Conservation (phyloP, 352 stramenopile genomes). For the Phytopythium litorale region DNA sequence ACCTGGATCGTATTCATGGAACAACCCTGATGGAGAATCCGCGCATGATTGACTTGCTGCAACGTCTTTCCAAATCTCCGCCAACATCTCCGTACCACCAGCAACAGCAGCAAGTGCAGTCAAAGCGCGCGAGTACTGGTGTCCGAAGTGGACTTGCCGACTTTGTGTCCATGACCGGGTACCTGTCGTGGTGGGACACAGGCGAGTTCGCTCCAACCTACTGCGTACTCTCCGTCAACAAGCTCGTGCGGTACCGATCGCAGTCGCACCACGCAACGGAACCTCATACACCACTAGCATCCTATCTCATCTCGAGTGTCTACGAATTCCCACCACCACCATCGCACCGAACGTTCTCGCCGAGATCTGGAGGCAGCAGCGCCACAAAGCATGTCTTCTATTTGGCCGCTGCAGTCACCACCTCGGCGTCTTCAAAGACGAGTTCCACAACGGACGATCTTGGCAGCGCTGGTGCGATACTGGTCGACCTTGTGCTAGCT, state of each 20-base stretch:
- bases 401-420: not conserved
- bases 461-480: not conserved
- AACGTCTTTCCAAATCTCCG: conserved; percentile 8
- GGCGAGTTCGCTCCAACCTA: conserved; percentile 22
- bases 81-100: conserved; percentile 4
- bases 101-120: not conserved
- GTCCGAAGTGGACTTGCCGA: conserved; percentile 31
- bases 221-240: conserved; percentile 48
- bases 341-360: not conserved
- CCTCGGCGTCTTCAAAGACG: not conserved
- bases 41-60: conserved; percentile 27
- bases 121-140: conserved; percentile 18
- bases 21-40: conserved; percentile 33
- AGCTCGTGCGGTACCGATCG: conserved; percentile 42
- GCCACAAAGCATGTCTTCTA: conserved; percentile 6
- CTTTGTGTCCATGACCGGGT: conserved; percentile 38
- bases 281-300: conserved; percentile 25
- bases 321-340: conserved; percentile 33
- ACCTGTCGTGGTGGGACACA: conserved; percentile 33
- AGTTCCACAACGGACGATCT: not conserved
- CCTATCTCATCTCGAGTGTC: conserved; percentile 39
- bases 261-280: conserved; percentile 38
- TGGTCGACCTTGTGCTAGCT: conserved; percentile 26
- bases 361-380: not conserved
- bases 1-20: conserved; percentile 69